Percentiles rank a stretch among this genome's conserved stretches.
These are phyloP conservation scores for Euphorbia celastroides DNA, from an alignment of 441 rosid species.

Conservation along the genomic window DNA sequence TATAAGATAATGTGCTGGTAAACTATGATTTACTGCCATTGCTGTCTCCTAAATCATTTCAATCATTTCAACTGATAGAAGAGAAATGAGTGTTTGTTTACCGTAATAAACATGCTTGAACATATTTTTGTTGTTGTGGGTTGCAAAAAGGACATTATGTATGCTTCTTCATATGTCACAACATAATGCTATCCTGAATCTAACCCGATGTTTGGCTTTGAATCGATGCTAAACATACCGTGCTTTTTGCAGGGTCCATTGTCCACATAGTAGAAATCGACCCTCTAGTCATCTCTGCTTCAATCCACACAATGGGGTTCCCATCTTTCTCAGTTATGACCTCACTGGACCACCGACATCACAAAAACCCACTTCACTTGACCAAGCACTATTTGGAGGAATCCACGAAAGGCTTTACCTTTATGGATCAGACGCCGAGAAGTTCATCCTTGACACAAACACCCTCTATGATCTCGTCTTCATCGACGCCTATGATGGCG, in stretches of 20 bases:
- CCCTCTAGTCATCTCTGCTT: slow-evolving; percentile 71
- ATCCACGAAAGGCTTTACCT: slow-evolving; percentile 80
- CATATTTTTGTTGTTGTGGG: slow-evolving; percentile 9
- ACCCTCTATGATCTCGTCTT: slow-evolving; percentile 61
- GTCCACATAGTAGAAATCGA: slow-evolving; percentile 80
- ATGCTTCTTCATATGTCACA: background rate
- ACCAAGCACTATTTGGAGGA: slow-evolving; percentile 71
- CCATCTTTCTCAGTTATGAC: slow-evolving; percentile 63
- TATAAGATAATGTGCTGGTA: background rate
- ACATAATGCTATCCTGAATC: background rate
- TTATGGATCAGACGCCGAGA: slow-evolving; percentile 69
- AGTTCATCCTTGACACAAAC: slow-evolving; percentile 41
- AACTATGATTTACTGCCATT: background rate
- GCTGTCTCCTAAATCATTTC: background rate
- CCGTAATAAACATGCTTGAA: background rate
- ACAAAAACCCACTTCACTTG: slow-evolving; percentile 36
- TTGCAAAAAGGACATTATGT: background rate
- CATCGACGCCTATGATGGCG: slow-evolving; percentile 93
- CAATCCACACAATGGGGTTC: slow-evolving; percentile 76
- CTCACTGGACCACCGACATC: slow-evolving; percentile 36
- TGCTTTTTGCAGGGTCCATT: slow-evolving; percentile 50
- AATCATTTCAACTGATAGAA: background rate
- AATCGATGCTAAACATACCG: background rate
- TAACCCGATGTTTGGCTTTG: background rate
- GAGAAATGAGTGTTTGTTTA: background rate